Evolutionary conservation across 148 eudicot species (phyloP).

Genomic region (Cornus florida): DNA sequence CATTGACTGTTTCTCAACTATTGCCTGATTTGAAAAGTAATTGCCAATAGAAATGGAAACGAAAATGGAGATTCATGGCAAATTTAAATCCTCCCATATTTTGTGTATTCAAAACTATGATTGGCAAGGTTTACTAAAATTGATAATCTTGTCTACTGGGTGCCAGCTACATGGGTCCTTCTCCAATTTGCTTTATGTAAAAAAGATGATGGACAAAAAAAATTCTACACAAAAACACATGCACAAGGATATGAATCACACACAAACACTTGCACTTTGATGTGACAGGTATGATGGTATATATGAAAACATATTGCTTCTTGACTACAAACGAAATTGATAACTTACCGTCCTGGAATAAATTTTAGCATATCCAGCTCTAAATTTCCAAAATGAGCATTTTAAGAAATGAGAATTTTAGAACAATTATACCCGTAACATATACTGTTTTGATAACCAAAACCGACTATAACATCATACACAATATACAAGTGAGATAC

Average conservation of each 20-base stretch:
- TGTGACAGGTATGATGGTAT: background rate
- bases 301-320: background rate
- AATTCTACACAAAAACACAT: too few relatives aligned
- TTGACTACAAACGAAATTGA: too few relatives aligned
- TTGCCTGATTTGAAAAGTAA: background rate
- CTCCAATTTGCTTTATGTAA: too few relatives aligned
- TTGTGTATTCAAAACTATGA: too few relatives aligned
- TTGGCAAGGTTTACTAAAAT: background rate
- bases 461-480: too few relatives aligned
- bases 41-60: background rate
- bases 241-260: background rate
- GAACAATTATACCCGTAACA: background rate
- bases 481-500: too few relatives aligned
- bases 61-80: background rate
- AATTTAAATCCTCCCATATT: too few relatives aligned
- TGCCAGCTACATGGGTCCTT: too few relatives aligned
- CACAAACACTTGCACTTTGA: background rate
- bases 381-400: background rate
- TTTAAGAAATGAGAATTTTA: background rate
- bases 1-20: background rate
- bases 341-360: too few relatives aligned
- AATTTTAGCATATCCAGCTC: background rate
- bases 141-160: too few relatives aligned
- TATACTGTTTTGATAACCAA: background rate
- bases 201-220: too few relatives aligned